Evolutionary conservation across 139 green algal genomes (phyloP), one percentile per base, ranked within the genome.

Genomic region (Coelastrella sp.): DNA sequence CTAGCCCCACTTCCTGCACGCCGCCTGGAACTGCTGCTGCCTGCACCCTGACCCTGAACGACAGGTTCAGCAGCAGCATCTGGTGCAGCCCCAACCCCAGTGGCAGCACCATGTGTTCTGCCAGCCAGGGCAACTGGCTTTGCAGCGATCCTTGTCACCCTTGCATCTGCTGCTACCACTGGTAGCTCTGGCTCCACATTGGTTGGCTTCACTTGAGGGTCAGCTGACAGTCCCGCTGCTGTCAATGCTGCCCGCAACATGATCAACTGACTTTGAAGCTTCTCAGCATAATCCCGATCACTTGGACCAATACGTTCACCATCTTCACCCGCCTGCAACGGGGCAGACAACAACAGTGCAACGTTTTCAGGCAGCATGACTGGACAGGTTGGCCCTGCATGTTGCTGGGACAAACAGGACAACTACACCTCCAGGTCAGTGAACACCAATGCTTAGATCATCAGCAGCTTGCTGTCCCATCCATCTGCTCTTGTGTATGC

Each of bases 241-340:
- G 69, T n/a, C 41, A 79, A n/a, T 9, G 69, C 69, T 0, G 17
- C 41, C 25, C 69, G 41, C 69, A 79, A n/a, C 69, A 79, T 41
- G n/a, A 79, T 60, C n/a, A 79, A 41, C 25, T 79, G 41, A 43
- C 41, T 63, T 41, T 79, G 69, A 23, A 79, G 69, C 41, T 79
- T 79, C 69, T 79, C 69, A 62, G 41, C 41, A 41, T 62, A 13
- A 2, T 79, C 69, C 2, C 69, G 41, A 25, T 79, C 5, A n/a
- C 11, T 41, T 15, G 69, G 41, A 0, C n/a, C 38, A 8, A 37
- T 19, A n/a, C 13, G 62, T 1, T 1, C 48, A 57, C 48, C 48
- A 57, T 57, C 2, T 0, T 57, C 48, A 57, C 17, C 48, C 48
- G 13, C 48, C 48, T 57, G 48, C 59, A 67, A 5, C 21, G 30